Evolutionary conservation across 768 basidiomycete genomes (phyloP), one percentile per base, ranked within the genome.

Genomic region (Amanita muscaria): DNA sequence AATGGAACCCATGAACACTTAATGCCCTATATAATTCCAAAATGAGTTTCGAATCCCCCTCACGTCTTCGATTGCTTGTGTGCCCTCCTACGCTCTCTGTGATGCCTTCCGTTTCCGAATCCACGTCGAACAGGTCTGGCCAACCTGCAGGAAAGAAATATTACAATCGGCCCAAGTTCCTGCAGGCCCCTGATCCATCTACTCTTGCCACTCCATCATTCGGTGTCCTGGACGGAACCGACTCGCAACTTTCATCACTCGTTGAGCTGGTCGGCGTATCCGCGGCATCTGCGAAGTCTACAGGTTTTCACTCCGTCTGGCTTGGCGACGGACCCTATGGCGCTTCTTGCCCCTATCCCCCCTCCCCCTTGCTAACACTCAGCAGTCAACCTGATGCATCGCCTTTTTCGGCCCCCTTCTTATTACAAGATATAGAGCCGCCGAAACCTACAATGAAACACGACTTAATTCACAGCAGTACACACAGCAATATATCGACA

Each of bases 161-260:
- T 22, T 40, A 48, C 23, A 45, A 30, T 19, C 33, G 49, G 21
- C 16, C 46, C 41, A 35, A 25, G 42, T 52, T 32, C 49, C 38
- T 51, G 11, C 22, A 37, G 32, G 40, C 50, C 8, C 51, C 48
- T 40, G 44, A 53, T 23, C 35, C 46, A 21, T 45, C 39, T 29
- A 38, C 32, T 18, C 29, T 46, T 29, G 36, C 42, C 14, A 75
- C 75, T 2, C 76, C 75, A 15, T 22, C 25, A 8, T 39, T 39
- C 22, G 44, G 29, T 18, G 19, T 18, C n/a, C 18, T 22, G 5
- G 29, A 19, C 10, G 36, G 19, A 5, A 15, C 15, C 12, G 29
- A 8, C n/a, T 16, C 11, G 34, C 24, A 9, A n/a, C 29, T 36
- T 6, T 27, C 27, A n/a, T 27, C 44, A 7, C 21, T 32, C 9